Percentiles rank a stretch among this genome's conserved stretches.
Evolutionary conservation across 106 monocot genomes (phyloP).

Genomic region (Allium cepa): DNA sequence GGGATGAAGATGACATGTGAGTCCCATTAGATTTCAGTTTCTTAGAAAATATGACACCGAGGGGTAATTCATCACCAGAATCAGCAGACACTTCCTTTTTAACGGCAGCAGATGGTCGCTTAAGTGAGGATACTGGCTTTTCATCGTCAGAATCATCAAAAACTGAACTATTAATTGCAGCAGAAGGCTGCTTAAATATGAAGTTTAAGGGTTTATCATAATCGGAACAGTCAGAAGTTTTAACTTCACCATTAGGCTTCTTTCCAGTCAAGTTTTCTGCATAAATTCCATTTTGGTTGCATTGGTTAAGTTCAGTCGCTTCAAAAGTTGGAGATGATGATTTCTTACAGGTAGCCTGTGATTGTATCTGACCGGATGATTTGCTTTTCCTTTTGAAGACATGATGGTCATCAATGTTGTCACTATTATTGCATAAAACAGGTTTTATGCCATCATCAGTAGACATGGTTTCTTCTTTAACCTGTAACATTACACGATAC

Average conservation of each 20-base stretch:
- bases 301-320: background rate
- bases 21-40: conserved; percentile 5
- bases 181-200: conserved; percentile 7
- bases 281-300: background rate
- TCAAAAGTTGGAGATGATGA: conserved; percentile 21
- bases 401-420: background rate
- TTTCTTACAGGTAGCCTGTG: conserved; percentile 21
- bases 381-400: conserved; percentile 33
- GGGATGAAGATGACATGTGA: conserved; percentile 31
- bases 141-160: background rate
- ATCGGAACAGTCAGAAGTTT: conserved; percentile 17
- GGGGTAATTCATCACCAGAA: conserved; percentile 10
- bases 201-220: conserved; percentile 18
- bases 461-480: too few relatives aligned
- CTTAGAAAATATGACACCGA: conserved; percentile 10
- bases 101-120: background rate
- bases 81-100: conserved; percentile 3
- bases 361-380: conserved; percentile 19
- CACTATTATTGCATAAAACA: too few relatives aligned
- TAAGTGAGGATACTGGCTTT: background rate
- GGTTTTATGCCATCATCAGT: too few relatives aligned
- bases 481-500: too few relatives aligned
- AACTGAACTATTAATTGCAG: conserved; percentile 2
- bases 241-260: conserved; percentile 18
- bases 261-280: conserved; percentile 3